A percentile compares a stretch with the other conserved stretches of the same genome.
Conservation (phyloP, 352 stramenopile genomes). For the Aphanomyces euteiches region DNA sequence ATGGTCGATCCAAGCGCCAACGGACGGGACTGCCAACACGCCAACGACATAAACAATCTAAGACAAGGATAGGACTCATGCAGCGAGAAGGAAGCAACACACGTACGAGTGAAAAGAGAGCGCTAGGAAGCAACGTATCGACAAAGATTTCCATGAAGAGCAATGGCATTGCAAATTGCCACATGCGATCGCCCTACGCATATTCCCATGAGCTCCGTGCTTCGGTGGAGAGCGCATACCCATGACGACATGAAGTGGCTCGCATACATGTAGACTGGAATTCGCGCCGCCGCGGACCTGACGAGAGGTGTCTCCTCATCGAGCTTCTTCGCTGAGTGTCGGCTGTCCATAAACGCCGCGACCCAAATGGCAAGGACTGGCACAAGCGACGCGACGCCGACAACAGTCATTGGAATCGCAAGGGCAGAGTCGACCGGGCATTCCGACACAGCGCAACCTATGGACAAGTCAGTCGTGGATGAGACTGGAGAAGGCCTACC, state of each 20-base stretch:
- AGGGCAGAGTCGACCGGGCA: not conserved
- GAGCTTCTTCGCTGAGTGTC: constrained; percentile 25
- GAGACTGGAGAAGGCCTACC: not conserved
- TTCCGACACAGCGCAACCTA: not conserved
- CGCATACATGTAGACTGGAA: constrained; percentile 67
- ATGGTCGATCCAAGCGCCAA: constrained; percentile 58
- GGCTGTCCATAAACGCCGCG: constrained; percentile 42
- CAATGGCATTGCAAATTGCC: constrained; percentile 73
- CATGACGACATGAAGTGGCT: constrained; percentile 73
- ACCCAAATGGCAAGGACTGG: constrained; percentile 40
- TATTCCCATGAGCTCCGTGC: not conserved
- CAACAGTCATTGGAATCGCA: constrained; percentile 42
- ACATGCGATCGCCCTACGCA: constrained; percentile 67
- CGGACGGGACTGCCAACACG: constrained; percentile 61
- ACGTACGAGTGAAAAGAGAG: constrained; percentile 57
- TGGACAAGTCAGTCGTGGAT: not conserved
- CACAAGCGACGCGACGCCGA: constrained; percentile 48
- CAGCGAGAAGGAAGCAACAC: not conserved
- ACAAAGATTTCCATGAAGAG: constrained; percentile 86
- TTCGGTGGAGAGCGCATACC: constrained; percentile 35
- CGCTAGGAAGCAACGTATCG: constrained; percentile 71
- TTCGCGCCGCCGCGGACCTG: constrained; percentile 33
- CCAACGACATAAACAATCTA: constrained; percentile 64
- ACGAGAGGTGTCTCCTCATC: constrained; percentile 42
- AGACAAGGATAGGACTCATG: not conserved